phyloP scores from a whole-genome alignment of 2,329 filamentous ascomycete species.

The Fusarium miscanthi region DNA sequence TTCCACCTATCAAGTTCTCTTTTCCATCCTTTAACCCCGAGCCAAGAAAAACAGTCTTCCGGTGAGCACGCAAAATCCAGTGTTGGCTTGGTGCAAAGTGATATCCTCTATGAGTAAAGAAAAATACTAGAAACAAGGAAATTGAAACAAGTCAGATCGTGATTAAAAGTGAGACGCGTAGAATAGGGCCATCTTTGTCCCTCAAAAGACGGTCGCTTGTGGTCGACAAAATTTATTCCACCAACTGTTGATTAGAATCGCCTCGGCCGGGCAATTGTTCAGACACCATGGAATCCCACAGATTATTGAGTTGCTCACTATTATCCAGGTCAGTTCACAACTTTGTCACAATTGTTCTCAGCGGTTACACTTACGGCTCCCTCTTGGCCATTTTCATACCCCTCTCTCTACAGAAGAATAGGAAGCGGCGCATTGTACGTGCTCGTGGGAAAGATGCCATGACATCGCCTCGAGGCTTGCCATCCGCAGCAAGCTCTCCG shows the following conservation, averaged over 20 bases:
- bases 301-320: slow-evolving; percentile 51
- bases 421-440: slow-evolving; percentile 64
- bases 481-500: slow-evolving; percentile 44
- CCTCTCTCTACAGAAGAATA: slow-evolving; percentile 59
- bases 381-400: slow-evolving; percentile 55
- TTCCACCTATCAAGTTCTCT: slow-evolving; percentile 3
- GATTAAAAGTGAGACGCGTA: not conserved
- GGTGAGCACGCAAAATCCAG: slow-evolving; percentile 34
- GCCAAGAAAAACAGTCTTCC: slow-evolving; percentile 21
- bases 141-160: not conserved
- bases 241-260: slow-evolving; percentile 41
- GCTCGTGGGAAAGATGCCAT: slow-evolving; percentile 64
- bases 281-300: slow-evolving; percentile 53
- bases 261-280: slow-evolving; percentile 47
- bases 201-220: not conserved
- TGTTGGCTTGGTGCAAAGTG: slow-evolving; percentile 38
- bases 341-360: not conserved
- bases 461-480: slow-evolving; percentile 57
- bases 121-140: not conserved
- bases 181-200: not conserved
- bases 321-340: slow-evolving; percentile 27
- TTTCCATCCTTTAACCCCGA: slow-evolving; percentile 26
- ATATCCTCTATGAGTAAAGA: slow-evolving; percentile 36
- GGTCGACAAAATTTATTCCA: slow-evolving; percentile 38
- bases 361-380: slow-evolving; percentile 52